Conservation (phyloP, 2,329 filamentous ascomycete genomes). For the Cucurbitaria berberidis region DNA sequence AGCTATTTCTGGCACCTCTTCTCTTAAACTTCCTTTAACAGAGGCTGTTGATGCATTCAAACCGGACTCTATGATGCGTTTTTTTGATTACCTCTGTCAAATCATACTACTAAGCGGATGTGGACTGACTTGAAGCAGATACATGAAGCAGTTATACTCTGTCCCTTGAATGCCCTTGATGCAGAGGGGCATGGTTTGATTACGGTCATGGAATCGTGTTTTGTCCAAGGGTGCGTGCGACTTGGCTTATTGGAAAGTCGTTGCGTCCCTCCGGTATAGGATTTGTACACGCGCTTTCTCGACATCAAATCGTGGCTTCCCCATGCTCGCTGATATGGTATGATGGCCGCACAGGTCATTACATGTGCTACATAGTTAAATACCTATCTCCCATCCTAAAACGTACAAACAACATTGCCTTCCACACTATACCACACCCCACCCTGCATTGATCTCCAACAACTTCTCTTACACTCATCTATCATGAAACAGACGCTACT, state of each 20-base stretch:
- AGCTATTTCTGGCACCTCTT: conserved; percentile 86
- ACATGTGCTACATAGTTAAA: not conserved
- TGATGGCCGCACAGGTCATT: not conserved
- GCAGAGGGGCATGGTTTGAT: no score
- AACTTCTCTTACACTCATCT: conserved; percentile 10
- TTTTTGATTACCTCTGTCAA: conserved; percentile 4
- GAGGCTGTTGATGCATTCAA: conserved; percentile 45
- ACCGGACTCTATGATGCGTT: conserved; percentile 44
- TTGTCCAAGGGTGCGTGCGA: not conserved
- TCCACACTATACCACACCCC: not conserved
- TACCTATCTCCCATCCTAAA: not conserved
- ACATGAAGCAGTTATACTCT: not conserved
- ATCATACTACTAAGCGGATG: conserved; percentile 2
- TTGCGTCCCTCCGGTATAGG: not conserved
- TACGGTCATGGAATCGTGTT: no score
- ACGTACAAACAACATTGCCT: not conserved
- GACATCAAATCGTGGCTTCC: not conserved
- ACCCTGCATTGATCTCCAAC: conserved; percentile 11
- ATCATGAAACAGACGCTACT: conserved; percentile 30
- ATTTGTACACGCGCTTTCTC: not conserved
- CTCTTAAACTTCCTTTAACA: conserved; percentile 47
- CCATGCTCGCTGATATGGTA: not conserved
- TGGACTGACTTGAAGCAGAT: conserved; percentile 15
- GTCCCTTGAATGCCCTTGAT: not conserved
- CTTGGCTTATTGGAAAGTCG: not conserved